phyloP scores from a whole-genome alignment of 306 rosid species.

The Dalbergia cochinchinensis region DNA sequence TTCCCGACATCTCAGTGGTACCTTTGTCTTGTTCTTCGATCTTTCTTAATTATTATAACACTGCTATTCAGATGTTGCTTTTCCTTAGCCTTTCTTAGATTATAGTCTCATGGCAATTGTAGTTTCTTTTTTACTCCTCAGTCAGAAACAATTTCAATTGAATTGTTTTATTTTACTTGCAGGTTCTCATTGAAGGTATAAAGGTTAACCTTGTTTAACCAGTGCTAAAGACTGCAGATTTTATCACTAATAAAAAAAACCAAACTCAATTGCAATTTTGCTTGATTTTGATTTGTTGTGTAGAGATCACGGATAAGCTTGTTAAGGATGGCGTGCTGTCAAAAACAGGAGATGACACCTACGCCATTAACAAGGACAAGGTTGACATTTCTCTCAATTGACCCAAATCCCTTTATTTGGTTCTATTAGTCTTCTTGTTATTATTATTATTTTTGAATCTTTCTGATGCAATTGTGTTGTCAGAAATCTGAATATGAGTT shows the following conservation, averaged over 20 bases:
- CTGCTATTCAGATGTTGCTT: not conserved
- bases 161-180: slow-evolving; percentile 51
- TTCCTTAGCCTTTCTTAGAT: slow-evolving; percentile 31
- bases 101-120: slow-evolving; percentile 21
- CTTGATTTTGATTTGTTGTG: slow-evolving; percentile 48
- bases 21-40: not conserved
- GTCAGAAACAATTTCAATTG: slow-evolving; percentile 38
- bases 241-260: slow-evolving; percentile 11
- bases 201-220: slow-evolving; percentile 34
- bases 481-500: slow-evolving; percentile 80
- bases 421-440: not conserved
- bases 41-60: slow-evolving; percentile 18
- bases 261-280: slow-evolving; percentile 33
- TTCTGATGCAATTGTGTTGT: slow-evolving; percentile 33
- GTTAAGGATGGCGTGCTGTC: slow-evolving; percentile 71
- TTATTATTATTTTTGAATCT: not conserved
- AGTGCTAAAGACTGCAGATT: not conserved
- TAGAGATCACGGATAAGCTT: slow-evolving; percentile 84
- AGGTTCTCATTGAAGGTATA: slow-evolving; percentile 88
- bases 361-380: slow-evolving; percentile 70
- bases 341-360: slow-evolving; percentile 67
- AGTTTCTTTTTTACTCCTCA: slow-evolving; percentile 14
- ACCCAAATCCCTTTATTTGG: slow-evolving; percentile 7
- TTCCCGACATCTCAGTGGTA: slow-evolving; percentile 93
- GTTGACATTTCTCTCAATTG: slow-evolving; percentile 49